These are phyloP conservation scores for Pseudevernia furfuracea DNA, from an alignment of 495 filamentous ascomycete species.

Conservation along the genomic window DNA sequence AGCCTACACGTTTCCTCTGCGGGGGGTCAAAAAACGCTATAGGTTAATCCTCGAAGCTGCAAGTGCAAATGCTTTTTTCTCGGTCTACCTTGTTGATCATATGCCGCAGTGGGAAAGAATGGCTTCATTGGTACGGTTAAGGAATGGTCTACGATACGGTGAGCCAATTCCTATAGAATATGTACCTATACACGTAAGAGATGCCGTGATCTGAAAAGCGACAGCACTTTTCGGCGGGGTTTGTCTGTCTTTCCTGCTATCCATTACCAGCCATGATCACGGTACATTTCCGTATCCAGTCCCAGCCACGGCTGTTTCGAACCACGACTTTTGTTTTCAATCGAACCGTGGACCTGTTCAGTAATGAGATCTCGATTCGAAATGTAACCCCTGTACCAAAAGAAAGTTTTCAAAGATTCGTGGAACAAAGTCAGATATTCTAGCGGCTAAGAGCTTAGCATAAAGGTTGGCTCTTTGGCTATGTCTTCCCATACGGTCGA, in stretches of 20 bases:
- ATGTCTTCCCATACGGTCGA: neutral
- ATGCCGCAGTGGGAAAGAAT: no score
- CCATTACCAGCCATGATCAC: neutral
- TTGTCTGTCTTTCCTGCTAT: neutral
- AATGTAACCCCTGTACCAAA: neutral
- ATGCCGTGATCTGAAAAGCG: no score
- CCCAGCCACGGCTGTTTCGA: neutral
- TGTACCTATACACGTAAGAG: no score
- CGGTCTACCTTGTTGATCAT: no score
- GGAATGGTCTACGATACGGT: no score
- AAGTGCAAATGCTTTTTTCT: no score
- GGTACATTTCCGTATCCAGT: neutral
- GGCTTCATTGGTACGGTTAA: no score
- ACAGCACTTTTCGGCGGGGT: neutral
- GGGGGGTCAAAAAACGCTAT: no score
- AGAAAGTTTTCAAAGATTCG: neutral
- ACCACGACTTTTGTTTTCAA: neutral
- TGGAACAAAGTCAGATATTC: neutral
- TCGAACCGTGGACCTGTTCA: neutral
- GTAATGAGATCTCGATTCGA: neutral
- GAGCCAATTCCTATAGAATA: no score
- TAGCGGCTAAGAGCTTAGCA: neutral
- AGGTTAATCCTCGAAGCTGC: no score
- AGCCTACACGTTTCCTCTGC: no score
- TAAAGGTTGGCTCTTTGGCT: neutral